Conservation (phyloP, 345 rosid species). For the Salix caprea region DNA sequence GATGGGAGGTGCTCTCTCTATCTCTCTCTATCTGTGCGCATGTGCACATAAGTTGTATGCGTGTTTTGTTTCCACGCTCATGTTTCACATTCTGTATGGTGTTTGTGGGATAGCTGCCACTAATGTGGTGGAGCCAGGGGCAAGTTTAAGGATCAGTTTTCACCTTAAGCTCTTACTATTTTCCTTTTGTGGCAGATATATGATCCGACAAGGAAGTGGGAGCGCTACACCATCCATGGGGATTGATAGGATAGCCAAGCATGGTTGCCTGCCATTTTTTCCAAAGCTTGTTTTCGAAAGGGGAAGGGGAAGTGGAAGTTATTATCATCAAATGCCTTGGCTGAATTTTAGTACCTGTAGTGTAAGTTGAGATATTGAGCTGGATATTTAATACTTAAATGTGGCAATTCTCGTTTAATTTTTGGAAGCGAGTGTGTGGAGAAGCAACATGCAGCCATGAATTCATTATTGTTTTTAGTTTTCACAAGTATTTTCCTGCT, state of each 20-base stretch:
- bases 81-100: neutral
- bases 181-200: constrained; percentile 48
- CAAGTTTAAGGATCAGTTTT: too few species aligned
- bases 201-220: constrained; percentile 88
- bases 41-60: neutral
- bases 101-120: neutral
- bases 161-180: neutral
- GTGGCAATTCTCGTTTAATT: neutral
- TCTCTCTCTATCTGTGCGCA: neutral
- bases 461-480: neutral
- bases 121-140: neutral
- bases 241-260: constrained; percentile 36
- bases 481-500: neutral
- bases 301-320: neutral
- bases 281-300: neutral
- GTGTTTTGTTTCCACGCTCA: neutral
- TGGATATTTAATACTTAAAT: neutral
- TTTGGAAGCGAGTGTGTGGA: neutral
- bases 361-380: neutral
- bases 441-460: neutral
- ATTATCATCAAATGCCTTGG: neutral
- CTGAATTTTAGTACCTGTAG: neutral
- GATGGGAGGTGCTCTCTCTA: constrained; percentile 79
- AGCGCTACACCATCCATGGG: constrained; percentile 92
- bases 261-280: neutral